Percentiles rank a stretch among this genome's conserved stretches.
Evolutionary conservation across 495 filamentous ascomycete genomes (phyloP).

Genomic region (Letharia lupina): DNA sequence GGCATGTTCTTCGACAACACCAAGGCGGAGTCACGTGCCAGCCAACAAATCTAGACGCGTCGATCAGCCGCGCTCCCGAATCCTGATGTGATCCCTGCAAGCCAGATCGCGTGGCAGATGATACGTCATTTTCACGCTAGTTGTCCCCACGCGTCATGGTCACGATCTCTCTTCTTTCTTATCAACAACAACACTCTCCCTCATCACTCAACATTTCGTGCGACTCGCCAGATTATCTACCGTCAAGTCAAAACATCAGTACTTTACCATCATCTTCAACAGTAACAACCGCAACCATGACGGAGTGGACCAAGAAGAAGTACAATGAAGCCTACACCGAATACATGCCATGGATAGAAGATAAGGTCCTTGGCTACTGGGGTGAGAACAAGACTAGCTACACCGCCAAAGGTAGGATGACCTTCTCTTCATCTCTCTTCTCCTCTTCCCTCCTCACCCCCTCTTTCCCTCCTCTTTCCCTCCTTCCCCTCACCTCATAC

Average conservation of each 20-base stretch:
- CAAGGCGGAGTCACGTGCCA: too few relatives aligned
- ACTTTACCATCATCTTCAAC: neutral
- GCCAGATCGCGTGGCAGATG: neutral
- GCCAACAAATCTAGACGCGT: neutral
- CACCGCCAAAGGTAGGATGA: conserved; percentile 41
- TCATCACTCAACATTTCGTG: neutral
- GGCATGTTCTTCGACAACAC: too few relatives aligned
- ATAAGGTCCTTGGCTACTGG: conserved; percentile 53
- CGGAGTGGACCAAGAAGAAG: conserved; percentile 45
- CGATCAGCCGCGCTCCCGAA: neutral
- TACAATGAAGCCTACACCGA: conserved; percentile 56
- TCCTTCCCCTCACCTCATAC: neutral
- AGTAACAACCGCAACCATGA: conserved; percentile 20
- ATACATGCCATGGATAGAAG: conserved; percentile 63
- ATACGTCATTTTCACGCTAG: conserved; percentile 3
- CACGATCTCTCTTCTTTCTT: neutral
- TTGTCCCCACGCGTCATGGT: neutral
- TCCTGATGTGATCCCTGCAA: neutral
- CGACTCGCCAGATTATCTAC: neutral
- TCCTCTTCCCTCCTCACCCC: neutral
- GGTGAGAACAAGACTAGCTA: conserved; percentile 60
- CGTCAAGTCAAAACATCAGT: neutral
- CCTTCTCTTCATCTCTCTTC: neutral
- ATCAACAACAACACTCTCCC: neutral
- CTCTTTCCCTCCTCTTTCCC: neutral